Base-by-base conservation (phyloP, 495 filamentous ascomycete species). In the Sabuloglossum arenarium region DNA sequence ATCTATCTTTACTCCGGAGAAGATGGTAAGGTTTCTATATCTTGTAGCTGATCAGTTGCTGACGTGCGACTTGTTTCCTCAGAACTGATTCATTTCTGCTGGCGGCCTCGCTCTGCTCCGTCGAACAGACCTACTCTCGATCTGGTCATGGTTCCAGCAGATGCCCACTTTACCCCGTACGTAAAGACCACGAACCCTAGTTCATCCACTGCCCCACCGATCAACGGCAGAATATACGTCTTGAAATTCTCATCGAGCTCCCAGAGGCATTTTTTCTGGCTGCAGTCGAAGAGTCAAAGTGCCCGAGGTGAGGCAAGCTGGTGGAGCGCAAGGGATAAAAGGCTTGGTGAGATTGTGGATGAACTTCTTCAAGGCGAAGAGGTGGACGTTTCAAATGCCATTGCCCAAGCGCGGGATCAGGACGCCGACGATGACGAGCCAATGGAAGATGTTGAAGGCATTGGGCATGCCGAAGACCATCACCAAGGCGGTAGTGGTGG, bases 1-100 rank as follows among this genome's bases (percentile, higher is more conserved):
- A 79, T 97, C 65, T 99, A 93, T 67, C 81, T 99, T 56, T 96
- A 88, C 70, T 74, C 75, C 47, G 47, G 47, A 2, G 90, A 94
- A 75, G 91, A 95, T 78, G 93, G 81, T 83, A 75, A 50, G 61
- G 30, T 56, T 39, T 32, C 16, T 53, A 30, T 8, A 54, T 10
- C 4, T 27, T 30, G 51, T 55, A 14, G n/a, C 12, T 46, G 34
- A 27, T 12, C 27, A 56, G 1, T 19, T 37, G 29, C 8, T 31
- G 1, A 34, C 29, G 19, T 14, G 34, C 56, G 32, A n/a, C n/a
- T n/a, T n/a, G 12, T 56, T 3, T 8, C 34, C 12, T 19, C 50
- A 85, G 82, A 95, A 1, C 76, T 97, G 45, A 74, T 90, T 61
- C 89, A 96, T 72, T 93, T 99, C 69, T 97, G 90, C 77, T 99